Base-by-base conservation (phyloP, 352 stramenopile species). In the Globisporangium camurandrum region DNA sequence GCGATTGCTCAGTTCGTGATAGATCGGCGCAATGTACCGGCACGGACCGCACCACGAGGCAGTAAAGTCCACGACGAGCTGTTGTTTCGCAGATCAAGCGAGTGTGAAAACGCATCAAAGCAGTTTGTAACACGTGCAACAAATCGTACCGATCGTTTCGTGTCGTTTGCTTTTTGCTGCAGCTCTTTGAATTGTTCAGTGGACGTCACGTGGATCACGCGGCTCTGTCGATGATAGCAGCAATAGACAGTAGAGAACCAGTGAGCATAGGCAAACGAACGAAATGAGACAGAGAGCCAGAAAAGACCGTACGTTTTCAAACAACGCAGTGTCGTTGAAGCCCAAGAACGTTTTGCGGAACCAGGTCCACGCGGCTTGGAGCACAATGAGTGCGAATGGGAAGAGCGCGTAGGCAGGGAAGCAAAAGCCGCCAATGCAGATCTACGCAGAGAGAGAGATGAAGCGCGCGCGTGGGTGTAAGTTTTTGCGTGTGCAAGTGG, bases 41-140 rank as follows among this genome's bases (percentile, higher is more conserved):
- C 87, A 96, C 19, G 87, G 85, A 6, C 76, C 78, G 43, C 87
- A 96, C 85, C 87, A 96, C 23, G 83, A 79, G 4, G 87, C 87
- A 16, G 82, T 90, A 59, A 95, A 96, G 58, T 94, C 83, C 47
- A 95, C 76, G 4, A 95, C 72, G 23, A 88, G 59, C 71, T 82
- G 41, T 22, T 26, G 23, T 24, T 20, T 1, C 34, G 30, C 9
- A 8, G 11, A 40, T 24, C 23, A 17, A 48, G 16, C 16, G 23
- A 30, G 12, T 24, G n/a, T n/a, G n/a, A n/a, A n/a, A n/a, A n/a
- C n/a, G n/a, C n/a, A n/a, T n/a, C n/a, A n/a, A n/a, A n/a, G n/a
- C n/a, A n/a, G n/a, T n/a, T n/a, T n/a, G n/a, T n/a, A n/a, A n/a
- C n/a, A n/a, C n/a, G n/a, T n/a, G n/a, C n/a, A n/a, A n/a, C n/a